Percentiles rank a stretch among this genome's conserved stretches.
Conservation (phyloP, 176 grass and related monocot genomes). For the Triticum monococcum region DNA sequence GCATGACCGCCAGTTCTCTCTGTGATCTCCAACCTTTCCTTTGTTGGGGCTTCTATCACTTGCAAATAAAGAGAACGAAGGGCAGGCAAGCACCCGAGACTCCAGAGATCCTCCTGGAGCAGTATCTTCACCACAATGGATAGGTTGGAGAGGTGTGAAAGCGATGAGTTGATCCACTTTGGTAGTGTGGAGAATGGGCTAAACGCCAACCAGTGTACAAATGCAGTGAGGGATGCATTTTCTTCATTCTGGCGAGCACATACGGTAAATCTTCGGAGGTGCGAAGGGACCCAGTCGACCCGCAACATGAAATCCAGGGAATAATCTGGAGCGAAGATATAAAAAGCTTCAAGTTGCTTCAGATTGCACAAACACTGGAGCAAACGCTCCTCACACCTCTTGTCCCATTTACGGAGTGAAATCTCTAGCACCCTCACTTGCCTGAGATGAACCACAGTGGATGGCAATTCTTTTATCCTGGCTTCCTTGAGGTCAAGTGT, state of each 20-base stretch:
- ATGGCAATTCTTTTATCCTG: background rate
- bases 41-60: background rate
- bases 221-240: background rate
- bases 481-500: background rate
- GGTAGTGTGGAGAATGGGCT: background rate
- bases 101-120: background rate
- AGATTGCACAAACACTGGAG: background rate
- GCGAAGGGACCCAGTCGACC: background rate
- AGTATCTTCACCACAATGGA: background rate
- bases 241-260: background rate
- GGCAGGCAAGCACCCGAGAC: background rate
- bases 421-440: background rate
- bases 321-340: background rate
- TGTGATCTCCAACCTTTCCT: background rate
- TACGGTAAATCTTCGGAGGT: background rate
- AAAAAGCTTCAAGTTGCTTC: background rate
- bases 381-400: background rate
- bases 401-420: background rate
- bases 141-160: background rate
- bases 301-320: conserved; percentile 2
- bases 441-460: background rate
- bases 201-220: background rate
- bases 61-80: conserved; percentile 4
- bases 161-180: background rate
- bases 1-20: background rate